Base-by-base conservation (phyloP, 805 yeast genomes). In the Candida khao-thaluensis region DNA sequence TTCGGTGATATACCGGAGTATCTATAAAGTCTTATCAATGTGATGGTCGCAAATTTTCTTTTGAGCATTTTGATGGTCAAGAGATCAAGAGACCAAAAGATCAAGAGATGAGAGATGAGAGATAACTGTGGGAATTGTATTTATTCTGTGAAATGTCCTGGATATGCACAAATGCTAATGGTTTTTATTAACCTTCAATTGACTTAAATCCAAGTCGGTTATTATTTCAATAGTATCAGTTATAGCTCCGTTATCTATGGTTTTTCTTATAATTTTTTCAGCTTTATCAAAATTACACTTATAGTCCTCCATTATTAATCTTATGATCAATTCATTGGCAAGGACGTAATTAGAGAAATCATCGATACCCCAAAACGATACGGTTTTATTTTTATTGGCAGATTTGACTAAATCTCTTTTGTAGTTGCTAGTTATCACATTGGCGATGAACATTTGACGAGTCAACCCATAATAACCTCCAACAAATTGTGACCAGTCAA, bases 401-500 rank as follows among this genome's bases (percentile, higher is more conserved):
- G 55, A 48, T 18, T 43, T 38, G 4, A 45, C 41, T 3, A 81
- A 45, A 20, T 62, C 52, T 1, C 49, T 38, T 17, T 55, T 53
- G 37, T 58, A 69, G 9, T 51, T 44, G 1, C 55, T 51, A n/a
- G 59, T 41, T 11, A 83, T 71, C 28, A 64, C 47, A 20, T 61
- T 52, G 1, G 82, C 72, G 1, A 82, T 67, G 11, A 64, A 54
- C 40, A 71, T 60, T 45, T 82, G 85, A 39, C 90, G 63, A 44
- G 66, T 68, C 23, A 74, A 55, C 0, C 90, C 91, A 44, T 72
- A 72, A 51, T 71, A 83, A 0, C 91, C 90, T 18, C 78, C 79
- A 2, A 63, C 51, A 50, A 73, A 79, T 23, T 56, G 51, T 11
- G 57, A 47, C 59, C 79, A 70, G 14, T 75, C 69, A 7, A 79